These are phyloP conservation scores for Plantago major DNA, from an alignment of 257 asterid genomes.

Conservation along the genomic window DNA sequence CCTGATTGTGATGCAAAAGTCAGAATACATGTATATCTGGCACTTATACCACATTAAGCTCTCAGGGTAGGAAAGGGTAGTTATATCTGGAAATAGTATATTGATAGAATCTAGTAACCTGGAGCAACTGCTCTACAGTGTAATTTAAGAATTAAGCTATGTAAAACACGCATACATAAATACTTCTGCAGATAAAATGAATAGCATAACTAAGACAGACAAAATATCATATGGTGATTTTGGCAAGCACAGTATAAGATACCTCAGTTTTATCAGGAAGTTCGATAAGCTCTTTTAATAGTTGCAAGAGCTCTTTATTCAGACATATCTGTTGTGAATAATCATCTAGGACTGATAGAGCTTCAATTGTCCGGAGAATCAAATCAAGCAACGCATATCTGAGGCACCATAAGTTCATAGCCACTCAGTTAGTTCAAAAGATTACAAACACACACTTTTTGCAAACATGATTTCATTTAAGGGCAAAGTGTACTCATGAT, in stretches of 20 bases:
- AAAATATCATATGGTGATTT: constrained; percentile 10
- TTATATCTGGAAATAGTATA: background rate
- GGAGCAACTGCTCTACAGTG: constrained; percentile 2
- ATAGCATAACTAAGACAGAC: background rate
- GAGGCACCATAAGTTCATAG: constrained; percentile 25
- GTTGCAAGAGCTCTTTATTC: constrained; percentile 50
- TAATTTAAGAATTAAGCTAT: background rate
- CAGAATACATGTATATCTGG: background rate
- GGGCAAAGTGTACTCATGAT: background rate
- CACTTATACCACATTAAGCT: no score
- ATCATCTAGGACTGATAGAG: constrained; percentile 61
- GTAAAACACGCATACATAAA: constrained; percentile 1
- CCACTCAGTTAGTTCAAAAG: constrained; percentile 14
- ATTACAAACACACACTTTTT: background rate
- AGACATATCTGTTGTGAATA: constrained; percentile 51
- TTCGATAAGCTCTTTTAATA: constrained; percentile 52
- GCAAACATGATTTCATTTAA: background rate
- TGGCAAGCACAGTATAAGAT: constrained; percentile 16
- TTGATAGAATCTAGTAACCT: background rate
- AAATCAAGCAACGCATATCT: constrained; percentile 67
- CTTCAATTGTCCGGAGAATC: constrained; percentile 77
- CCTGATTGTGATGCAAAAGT: background rate
- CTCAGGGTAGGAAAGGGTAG: background rate
- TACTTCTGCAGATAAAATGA: constrained; percentile 4
- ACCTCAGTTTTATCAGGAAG: constrained; percentile 86